Evolutionary conservation across 306 rosid genomes (phyloP).

Genomic region (Ochetophila trinervis): DNA sequence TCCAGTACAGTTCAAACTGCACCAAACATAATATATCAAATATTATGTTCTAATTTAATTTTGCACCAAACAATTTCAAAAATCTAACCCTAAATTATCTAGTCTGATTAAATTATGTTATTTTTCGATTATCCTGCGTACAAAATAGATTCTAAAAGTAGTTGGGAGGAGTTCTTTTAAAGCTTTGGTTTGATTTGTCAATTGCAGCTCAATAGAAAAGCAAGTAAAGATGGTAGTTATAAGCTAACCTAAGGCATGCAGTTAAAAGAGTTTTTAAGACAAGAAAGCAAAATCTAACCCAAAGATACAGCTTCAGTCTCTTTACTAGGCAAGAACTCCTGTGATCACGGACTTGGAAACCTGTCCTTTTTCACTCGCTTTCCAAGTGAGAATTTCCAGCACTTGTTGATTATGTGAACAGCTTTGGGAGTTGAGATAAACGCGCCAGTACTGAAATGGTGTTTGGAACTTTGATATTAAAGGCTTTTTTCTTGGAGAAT

Average conservation of each 20-base stretch:
- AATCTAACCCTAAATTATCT: too few relatives aligned
- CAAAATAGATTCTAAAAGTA: too few relatives aligned
- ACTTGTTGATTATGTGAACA: neutral
- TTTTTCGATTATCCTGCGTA: too few relatives aligned
- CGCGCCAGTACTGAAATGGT: constrained; percentile 1
- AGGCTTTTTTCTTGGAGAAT: neutral
- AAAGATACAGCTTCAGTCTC: constrained; percentile 21
- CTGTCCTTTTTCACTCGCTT: constrained; percentile 18
- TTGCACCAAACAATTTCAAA: too few relatives aligned
- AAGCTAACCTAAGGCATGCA: constrained; percentile 8
- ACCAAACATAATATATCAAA: too few relatives aligned
- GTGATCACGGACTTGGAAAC: constrained; percentile 33
- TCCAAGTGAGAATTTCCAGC: neutral
- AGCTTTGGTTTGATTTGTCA: constrained; percentile 6
- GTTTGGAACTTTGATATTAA: neutral
- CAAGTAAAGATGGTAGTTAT: constrained; percentile 23
- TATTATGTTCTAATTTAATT: too few relatives aligned
- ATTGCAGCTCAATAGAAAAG: constrained; percentile 16
- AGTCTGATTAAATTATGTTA: too few relatives aligned
- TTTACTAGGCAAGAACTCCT: constrained; percentile 29
- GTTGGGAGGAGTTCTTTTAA: constrained; percentile 18
- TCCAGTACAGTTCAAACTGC: too few relatives aligned
- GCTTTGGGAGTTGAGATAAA: neutral
- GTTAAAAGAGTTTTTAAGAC: constrained; percentile 3
- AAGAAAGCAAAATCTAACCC: constrained; percentile 29